phyloP scores from a whole-genome alignment of 2,329 filamentous ascomycete genomes.

The Fusarium keratoplasticum region DNA sequence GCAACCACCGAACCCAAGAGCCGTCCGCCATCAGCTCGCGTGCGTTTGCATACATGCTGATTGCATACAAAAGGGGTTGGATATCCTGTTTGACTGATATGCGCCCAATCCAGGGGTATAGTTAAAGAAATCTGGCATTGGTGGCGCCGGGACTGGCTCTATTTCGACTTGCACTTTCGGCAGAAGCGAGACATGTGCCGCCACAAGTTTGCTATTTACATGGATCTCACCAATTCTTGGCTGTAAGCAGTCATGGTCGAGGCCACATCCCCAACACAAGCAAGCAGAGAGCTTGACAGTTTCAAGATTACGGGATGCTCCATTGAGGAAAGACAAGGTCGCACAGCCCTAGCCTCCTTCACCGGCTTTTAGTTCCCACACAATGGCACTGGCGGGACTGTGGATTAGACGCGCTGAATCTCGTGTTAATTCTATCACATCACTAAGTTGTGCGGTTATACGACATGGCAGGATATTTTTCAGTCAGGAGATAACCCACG shows the following conservation, averaged over 20 bases:
- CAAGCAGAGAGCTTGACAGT: background rate
- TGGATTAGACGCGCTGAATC: background rate
- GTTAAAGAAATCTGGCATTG: background rate
- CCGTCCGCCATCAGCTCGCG: background rate
- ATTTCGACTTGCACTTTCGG: background rate
- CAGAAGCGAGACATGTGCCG: conserved; percentile 2
- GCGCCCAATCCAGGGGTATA: background rate
- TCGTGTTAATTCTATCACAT: background rate
- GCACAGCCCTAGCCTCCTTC: background rate
- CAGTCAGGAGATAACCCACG: conserved; percentile 1
- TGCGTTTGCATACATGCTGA: background rate
- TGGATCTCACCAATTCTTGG: background rate
- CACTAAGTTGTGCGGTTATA: background rate
- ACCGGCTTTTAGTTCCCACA: background rate
- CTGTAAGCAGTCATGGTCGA: background rate
- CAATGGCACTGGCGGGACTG: background rate
- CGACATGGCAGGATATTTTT: background rate
- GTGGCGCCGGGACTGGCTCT: background rate
- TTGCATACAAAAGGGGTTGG: background rate
- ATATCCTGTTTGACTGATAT: background rate
- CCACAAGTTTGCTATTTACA: background rate
- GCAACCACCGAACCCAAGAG: background rate
- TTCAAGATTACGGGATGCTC: background rate
- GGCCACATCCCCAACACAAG: background rate
- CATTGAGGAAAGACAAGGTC: background rate